These are phyloP conservation scores for Leccinum broughii DNA, from an alignment of 768 basidiomycete species.

Conservation along the genomic window DNA sequence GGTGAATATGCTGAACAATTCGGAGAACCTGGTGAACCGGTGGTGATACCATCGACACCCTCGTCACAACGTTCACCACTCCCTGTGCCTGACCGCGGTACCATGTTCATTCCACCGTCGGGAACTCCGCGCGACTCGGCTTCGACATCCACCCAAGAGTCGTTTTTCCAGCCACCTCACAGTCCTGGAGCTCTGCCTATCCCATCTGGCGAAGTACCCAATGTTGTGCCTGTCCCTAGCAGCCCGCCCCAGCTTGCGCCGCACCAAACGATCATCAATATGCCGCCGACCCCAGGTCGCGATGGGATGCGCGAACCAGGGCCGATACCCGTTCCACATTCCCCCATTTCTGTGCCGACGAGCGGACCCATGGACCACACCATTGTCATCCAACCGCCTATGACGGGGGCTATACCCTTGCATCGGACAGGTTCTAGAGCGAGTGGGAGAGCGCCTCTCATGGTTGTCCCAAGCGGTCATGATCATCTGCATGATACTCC, in stretches of 20 bases:
- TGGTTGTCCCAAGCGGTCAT: slow-evolving; percentile 19
- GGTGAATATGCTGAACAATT: slow-evolving; percentile 6
- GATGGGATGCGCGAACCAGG: not conserved
- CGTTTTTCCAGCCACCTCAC: slow-evolving; percentile 15
- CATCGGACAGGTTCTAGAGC: slow-evolving; percentile 23
- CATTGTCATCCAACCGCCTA: slow-evolving; percentile 24
- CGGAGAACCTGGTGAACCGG: slow-evolving; percentile 18
- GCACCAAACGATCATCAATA: not conserved
- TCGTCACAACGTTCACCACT: slow-evolving; percentile 17
- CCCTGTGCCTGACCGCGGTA: slow-evolving; percentile 20
- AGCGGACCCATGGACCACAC: not conserved
- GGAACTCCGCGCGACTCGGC: slow-evolving; percentile 3
- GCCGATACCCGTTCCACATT: slow-evolving; percentile 4
- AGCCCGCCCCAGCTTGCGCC: slow-evolving; percentile 10
- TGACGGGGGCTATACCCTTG: slow-evolving; percentile 6
- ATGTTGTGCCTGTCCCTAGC: slow-evolving; percentile 18
- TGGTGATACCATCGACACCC: slow-evolving; percentile 27
- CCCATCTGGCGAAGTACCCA: slow-evolving; percentile 13
- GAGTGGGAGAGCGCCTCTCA: slow-evolving; percentile 12
- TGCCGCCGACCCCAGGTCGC: not conserved
- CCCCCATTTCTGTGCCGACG: slow-evolving; percentile 2
- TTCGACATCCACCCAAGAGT: slow-evolving; percentile 30
- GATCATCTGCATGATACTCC: slow-evolving; percentile 23
- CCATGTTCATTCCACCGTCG: slow-evolving; percentile 15
- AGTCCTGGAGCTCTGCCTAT: slow-evolving; percentile 19